A percentile compares a stretch with the other conserved stretches of the same genome.
Evolutionary conservation across 2,329 filamentous ascomycete species (phyloP).

Genomic region (Knufia petricola): DNA sequence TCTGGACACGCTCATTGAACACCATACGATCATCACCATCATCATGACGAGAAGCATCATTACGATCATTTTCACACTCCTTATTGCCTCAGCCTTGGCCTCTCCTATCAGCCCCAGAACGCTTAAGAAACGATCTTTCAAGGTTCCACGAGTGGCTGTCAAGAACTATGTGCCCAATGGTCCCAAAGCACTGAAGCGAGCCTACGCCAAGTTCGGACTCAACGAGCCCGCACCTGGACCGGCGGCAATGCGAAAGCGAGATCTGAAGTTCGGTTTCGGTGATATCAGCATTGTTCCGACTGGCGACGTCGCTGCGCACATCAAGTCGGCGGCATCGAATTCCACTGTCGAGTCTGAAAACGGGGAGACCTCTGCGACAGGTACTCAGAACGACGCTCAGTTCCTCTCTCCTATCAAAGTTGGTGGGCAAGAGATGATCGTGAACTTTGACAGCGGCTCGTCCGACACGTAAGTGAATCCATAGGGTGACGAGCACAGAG

Average conservation of each 20-base stretch:
- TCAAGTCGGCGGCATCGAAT: constrained; percentile 23
- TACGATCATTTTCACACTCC: constrained; percentile 23
- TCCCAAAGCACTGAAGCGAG: constrained; percentile 52
- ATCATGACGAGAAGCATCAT: constrained; percentile 18
- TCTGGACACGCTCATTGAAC: constrained; percentile 8
- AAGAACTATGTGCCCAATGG: constrained; percentile 50
- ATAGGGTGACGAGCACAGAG: neutral
- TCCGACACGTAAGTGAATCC: constrained; percentile 50
- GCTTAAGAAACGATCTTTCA: constrained; percentile 43
- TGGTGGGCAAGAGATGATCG: constrained; percentile 57
- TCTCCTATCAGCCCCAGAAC: constrained; percentile 25
- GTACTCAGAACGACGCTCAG: constrained; percentile 56
- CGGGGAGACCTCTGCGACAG: constrained; percentile 55
- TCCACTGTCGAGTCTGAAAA: constrained; percentile 26
- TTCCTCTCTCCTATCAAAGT: constrained; percentile 62
- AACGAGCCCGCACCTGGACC: constrained; percentile 46
- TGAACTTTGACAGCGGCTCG: constrained; percentile 70
- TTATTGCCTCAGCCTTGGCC: constrained; percentile 28
- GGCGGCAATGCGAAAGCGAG: constrained; percentile 55
- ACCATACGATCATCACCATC: constrained; percentile 13
- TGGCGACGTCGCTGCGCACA: constrained; percentile 22
- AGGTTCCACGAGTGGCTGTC: constrained; percentile 49
- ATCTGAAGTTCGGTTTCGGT: constrained; percentile 52
- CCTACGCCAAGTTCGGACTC: constrained; percentile 56
- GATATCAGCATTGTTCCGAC: constrained; percentile 28